A percentile compares a stretch with the other conserved stretches of the same genome.
phyloP scores from a whole-genome alignment of 371 early-diverging fungal genomes.

The Homolaphlyctis polyrhiza region DNA sequence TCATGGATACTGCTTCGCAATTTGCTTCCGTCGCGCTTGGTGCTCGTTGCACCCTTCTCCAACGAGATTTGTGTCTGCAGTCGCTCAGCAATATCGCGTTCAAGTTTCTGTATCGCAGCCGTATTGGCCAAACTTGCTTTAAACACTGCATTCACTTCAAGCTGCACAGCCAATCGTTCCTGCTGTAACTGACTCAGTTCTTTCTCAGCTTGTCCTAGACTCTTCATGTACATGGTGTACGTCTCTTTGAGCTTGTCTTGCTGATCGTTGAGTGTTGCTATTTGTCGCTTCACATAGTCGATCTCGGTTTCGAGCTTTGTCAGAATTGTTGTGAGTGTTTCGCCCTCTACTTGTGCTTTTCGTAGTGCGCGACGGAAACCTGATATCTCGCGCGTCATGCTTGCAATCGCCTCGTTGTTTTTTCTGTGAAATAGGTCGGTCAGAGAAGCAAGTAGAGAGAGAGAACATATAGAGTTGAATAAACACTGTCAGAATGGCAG shows the following conservation, averaged over 20 bases:
- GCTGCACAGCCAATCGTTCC: slow-evolving; percentile 40
- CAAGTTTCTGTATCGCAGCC: slow-evolving; percentile 26
- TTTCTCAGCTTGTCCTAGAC: slow-evolving; percentile 36
- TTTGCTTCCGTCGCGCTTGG: slow-evolving; percentile 30
- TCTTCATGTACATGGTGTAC: slow-evolving; percentile 33
- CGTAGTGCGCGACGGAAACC: slow-evolving; percentile 39
- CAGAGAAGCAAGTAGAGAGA: slow-evolving; percentile 6
- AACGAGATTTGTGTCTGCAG: slow-evolving; percentile 44
- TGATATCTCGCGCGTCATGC: slow-evolving; percentile 37
- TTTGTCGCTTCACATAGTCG: slow-evolving; percentile 36
- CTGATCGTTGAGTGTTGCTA: slow-evolving; percentile 32
- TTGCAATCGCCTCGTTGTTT: slow-evolving; percentile 31
- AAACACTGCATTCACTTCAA: slow-evolving; percentile 34
- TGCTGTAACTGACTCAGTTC: slow-evolving; percentile 34
- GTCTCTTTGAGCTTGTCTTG: slow-evolving; percentile 38
- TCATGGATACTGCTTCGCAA: slow-evolving; percentile 39
- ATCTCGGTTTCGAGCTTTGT: slow-evolving; percentile 42
- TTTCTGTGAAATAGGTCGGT: too few relatives aligned
- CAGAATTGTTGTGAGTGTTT: slow-evolving; percentile 35
- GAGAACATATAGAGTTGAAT: too few relatives aligned
- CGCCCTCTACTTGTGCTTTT: slow-evolving; percentile 40
- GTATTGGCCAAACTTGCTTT: slow-evolving; percentile 32
- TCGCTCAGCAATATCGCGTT: slow-evolving; percentile 42
- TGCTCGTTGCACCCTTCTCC: slow-evolving; percentile 39
- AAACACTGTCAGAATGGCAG: not conserved